Evolutionary conservation across 1,284 basidiomycete genomes (phyloP), one percentile per base, ranked within the genome.

Genomic region (Hypsizygus ulmarius): DNA sequence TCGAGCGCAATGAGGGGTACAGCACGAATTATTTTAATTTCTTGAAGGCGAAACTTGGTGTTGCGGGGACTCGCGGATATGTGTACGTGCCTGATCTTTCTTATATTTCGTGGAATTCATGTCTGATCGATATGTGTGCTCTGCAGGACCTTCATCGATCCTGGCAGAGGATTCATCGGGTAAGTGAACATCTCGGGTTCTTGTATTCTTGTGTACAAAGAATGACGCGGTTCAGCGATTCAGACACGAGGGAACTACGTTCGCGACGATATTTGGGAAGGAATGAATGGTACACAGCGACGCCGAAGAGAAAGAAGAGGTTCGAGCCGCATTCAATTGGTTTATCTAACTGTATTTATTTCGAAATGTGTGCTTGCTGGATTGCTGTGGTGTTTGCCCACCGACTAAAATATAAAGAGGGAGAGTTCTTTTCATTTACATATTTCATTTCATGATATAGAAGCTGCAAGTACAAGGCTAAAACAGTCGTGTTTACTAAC

Each of bases 161-260:
- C 83, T 14, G 84, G 82, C 12, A 66, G 70, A 16, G 72, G 62
- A 21, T 69, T 75, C 60, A 48, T 83, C 30, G 82, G 79, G 84
- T 85, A 60, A 49, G 75, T 62, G 1, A 27, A 19, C 7, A 15
- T 10, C 35, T 5, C 30, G 39, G 12, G 9, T 10, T 14, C n/a
- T 19, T 37, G 16, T 8, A n/a, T 21, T n/a, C 34, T n/a, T 16
- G 14, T 11, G 10, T 40, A 21, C 11, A 18, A 32, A 41, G 3
- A 27, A 14, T 9, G 10, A 34, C 32, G 10, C 11, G 35, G 28
- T 0, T 30, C 10, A 14, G 43, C 32, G 12, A 11, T 37, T 10
- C 39, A 78, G 77, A 21, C 62, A 72, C 58, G 50, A 72, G 45
- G 69, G 69, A 42, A 78, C 73, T 1, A 80, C 78, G 0, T 78